Evolutionary conservation across 768 basidiomycete species (phyloP), one percentile per base, ranked within the genome.

Genomic region (Kockovaella imperatae): DNA sequence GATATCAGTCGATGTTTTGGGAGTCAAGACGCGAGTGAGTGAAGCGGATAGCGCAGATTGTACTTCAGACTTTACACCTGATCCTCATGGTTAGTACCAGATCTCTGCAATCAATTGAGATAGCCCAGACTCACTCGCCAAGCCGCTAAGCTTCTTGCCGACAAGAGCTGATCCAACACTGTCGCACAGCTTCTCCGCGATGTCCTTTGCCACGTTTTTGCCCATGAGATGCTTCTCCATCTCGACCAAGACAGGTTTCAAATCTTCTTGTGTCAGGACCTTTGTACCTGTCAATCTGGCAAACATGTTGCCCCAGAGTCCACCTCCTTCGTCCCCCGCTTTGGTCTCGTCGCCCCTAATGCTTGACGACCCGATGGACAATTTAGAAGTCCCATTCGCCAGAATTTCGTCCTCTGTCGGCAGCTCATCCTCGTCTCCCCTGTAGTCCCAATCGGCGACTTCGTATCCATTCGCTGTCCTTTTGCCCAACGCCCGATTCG

Each of bases 151-250:
- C 70, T 87, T 90, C 73, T 86, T 88, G 5, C 95, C 95, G 10
- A 90, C 78, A 26, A 99, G 77, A 35, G 79, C 80, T 63, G 87
- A 82, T 0, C 87, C 88, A n/a, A 99, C 89, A 5, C 86, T 81
- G 67, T 93, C 89, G 62, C 90, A 93, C 10, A 99, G 80, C 69
- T 90, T 88, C 53, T 91, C 88, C 11, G 91, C 78, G 54, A 97
- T 96, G 50, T 91, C 89, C 71, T 81, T 86, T 3, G 95, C 95
- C 4, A 99, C 95, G 62, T 99, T 99, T 77, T 97, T 97, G 74
- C 84, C 82, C 90, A 96, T 96, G 36, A 99, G 76, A 71, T 96
- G 93, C 52, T 91, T 87, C 70, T 93, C 90, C 90, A 97, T 97
- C 15, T 82, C 86, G 42, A 84, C 84, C 36, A 97, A 68, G 1